These are phyloP conservation scores for Phytophthora citrophthora DNA, from an alignment of 352 stramenopile species.

Conservation along the genomic window DNA sequence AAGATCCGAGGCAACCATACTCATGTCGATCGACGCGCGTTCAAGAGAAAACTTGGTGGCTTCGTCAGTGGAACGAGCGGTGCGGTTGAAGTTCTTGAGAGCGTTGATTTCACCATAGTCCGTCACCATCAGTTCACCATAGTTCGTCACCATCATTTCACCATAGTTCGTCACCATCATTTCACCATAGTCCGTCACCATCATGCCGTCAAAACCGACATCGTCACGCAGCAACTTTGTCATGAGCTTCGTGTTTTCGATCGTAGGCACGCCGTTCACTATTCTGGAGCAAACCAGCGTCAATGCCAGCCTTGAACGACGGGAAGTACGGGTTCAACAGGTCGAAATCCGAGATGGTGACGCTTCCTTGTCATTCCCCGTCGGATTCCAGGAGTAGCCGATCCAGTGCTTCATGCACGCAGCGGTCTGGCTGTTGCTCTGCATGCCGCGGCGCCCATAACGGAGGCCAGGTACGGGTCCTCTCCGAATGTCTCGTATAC, in stretches of 20 bases:
- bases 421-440: conserved; percentile 51
- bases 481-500: conserved; percentile 93
- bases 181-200: too few species aligned
- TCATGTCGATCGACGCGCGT: conserved; percentile 89
- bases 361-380: conserved; percentile 78
- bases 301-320: conserved; percentile 73
- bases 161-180: conserved; percentile 91
- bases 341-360: conserved; percentile 61
- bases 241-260: conserved; percentile 74
- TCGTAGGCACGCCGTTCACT: conserved; percentile 90
- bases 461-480: conserved; percentile 78
- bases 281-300: conserved; percentile 86
- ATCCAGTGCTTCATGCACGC: conserved; percentile 90
- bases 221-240: conserved; percentile 70
- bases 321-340: conserved; percentile 80
- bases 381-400: conserved; percentile 71
- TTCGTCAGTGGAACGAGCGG: conserved; percentile 37
- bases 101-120: conserved; percentile 92
- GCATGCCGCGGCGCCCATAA: conserved; percentile 85
- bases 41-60: conserved; percentile 64
- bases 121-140: conserved; percentile 88
- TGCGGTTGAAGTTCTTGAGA: conserved; percentile 52
- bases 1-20: conserved; percentile 66
- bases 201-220: conserved; percentile 79
- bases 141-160: conserved; percentile 92